Evolutionary conservation across 768 basidiomycete genomes (phyloP).

Genomic region (Exidia glandulosa): DNA sequence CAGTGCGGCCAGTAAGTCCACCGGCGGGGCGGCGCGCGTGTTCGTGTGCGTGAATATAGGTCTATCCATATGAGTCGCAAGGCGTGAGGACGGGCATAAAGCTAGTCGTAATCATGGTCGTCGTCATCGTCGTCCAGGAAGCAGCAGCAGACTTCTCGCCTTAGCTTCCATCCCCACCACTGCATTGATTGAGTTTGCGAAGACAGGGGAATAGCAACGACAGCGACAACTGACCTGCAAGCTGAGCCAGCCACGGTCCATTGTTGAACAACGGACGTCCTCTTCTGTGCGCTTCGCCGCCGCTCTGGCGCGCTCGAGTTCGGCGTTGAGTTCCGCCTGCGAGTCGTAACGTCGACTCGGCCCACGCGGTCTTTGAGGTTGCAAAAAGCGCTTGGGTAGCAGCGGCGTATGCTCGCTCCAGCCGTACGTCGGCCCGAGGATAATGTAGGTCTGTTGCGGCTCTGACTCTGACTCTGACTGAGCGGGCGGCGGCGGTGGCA

Average conservation of each 20-base stretch:
- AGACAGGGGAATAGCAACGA: neutral
- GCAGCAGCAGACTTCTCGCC: conserved; percentile 52
- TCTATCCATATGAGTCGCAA: neutral
- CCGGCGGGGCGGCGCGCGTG: no score
- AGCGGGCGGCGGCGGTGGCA: conserved; percentile 42
- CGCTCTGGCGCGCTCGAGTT: conserved; percentile 16
- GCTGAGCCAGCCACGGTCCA: conserved; percentile 63
- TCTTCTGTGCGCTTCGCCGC: conserved; percentile 35
- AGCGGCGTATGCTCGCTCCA: conserved; percentile 1
- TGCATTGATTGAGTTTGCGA: conserved; percentile 14
- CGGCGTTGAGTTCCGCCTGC: conserved; percentile 14
- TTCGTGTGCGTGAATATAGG: neutral
- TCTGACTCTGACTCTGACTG: neutral
- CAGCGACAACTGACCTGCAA: conserved; percentile 39
- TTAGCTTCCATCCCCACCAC: conserved; percentile 83
- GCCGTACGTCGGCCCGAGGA: neutral
- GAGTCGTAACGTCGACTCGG: conserved; percentile 7
- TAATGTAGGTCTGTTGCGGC: neutral
- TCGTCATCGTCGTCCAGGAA: conserved; percentile 41
- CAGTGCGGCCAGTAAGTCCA: no score
- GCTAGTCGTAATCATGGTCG: conserved; percentile 28
- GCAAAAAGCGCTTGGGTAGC: conserved; percentile 5
- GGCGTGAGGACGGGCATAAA: neutral
- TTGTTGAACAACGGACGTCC: conserved; percentile 48
- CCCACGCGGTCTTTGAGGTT: conserved; percentile 5